phyloP scores from a whole-genome alignment of 2,329 filamentous ascomycete genomes.

The Penicillium sp. region DNA sequence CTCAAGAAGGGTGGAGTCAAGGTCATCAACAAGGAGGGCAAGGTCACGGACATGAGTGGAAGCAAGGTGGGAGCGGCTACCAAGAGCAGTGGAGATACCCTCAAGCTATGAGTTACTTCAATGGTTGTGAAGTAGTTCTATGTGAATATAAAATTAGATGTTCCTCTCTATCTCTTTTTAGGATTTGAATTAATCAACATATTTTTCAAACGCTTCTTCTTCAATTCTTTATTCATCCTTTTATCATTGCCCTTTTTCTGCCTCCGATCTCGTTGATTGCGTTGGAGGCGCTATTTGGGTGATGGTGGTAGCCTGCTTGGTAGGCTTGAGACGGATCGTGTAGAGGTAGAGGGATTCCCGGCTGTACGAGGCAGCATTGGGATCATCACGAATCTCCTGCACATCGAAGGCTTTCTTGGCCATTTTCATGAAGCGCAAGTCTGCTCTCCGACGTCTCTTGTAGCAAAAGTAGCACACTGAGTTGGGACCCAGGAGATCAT shows the following conservation, averaged over 20 bases:
- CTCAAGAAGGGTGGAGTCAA: constrained; percentile 86
- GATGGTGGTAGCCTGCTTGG: constrained; percentile 3
- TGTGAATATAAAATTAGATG: constrained; percentile 7
- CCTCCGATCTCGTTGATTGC: neutral
- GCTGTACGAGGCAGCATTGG: constrained; percentile 41
- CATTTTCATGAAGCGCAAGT: constrained; percentile 75
- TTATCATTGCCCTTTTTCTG: constrained; percentile 10
- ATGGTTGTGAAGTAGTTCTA: neutral
- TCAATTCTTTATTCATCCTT: neutral
- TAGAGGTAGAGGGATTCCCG: constrained; percentile 50
- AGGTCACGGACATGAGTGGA: constrained; percentile 82
- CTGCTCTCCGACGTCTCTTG: constrained; percentile 86
- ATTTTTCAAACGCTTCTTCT: neutral
- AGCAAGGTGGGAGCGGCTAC: constrained; percentile 64
- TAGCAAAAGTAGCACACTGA: constrained; percentile 88
- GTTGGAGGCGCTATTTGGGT: neutral
- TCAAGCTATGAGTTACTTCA: constrained; percentile 42
- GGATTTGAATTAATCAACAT: constrained; percentile 1
- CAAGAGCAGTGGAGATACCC: constrained; percentile 37
- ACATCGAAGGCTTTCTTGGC: constrained; percentile 71
- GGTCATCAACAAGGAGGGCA: constrained; percentile 88
- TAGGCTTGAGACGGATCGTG: constrained; percentile 39
- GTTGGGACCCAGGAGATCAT: constrained; percentile 69
- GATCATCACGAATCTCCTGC: constrained; percentile 66
- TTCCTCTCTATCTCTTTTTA: neutral